phyloP scores from a whole-genome alignment of 1,284 basidiomycete genomes.

The Schizophyllum amplum region DNA sequence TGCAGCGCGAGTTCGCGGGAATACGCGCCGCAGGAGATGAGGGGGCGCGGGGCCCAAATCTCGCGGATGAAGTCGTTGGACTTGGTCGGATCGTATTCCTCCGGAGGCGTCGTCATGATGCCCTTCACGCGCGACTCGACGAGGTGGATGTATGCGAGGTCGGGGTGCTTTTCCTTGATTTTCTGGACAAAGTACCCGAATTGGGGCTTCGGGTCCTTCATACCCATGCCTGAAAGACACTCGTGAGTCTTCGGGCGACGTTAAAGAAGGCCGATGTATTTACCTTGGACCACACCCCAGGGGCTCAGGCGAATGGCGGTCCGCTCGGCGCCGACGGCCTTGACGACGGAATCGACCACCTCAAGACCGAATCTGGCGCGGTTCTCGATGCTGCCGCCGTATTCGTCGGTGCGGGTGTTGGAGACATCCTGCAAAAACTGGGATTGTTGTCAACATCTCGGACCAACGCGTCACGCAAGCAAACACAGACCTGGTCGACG shows the following conservation, averaged over 20 bases:
- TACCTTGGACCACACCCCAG: conserved; percentile 31
- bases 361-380: conserved; percentile 39
- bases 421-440: conserved; percentile 28
- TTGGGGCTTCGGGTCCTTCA: conserved; percentile 30
- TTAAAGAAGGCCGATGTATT: not conserved
- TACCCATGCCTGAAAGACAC: conserved; percentile 22
- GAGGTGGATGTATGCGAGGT: too few species aligned
- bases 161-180: conserved; percentile 23
- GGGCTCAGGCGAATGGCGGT: conserved; percentile 46
- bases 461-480: too few species aligned
- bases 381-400: too few species aligned
- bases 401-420: conserved; percentile 44
- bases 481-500: conserved; percentile 20
- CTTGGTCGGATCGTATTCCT: not conserved
- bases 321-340: conserved; percentile 28
- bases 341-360: conserved; percentile 32
- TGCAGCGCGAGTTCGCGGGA: not conserved
- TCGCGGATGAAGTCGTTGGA: conserved; percentile 26
- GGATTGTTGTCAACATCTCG: too few species aligned
- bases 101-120: too few species aligned
- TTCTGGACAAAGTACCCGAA: conserved; percentile 22
- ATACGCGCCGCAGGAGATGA: not conserved
- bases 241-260: not conserved
- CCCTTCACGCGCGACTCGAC: conserved; percentile 34
- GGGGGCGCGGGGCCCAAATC: conserved; percentile 22